Conservation (phyloP, 805 yeast genomes). For the Candida ficus region DNA sequence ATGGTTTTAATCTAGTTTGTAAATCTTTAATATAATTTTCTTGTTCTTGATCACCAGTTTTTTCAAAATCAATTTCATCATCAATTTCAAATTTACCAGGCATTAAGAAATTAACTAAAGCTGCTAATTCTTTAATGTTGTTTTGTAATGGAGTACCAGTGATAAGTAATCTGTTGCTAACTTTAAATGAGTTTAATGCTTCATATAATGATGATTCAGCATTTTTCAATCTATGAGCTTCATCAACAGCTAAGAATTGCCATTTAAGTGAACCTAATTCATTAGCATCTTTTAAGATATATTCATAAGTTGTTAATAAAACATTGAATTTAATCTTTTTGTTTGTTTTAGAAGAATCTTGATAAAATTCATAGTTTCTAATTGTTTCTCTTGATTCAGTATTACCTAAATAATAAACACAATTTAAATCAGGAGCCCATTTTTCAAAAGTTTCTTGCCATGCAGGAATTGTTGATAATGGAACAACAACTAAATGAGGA, state of each 20-base stretch:
- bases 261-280: constrained; percentile 82
- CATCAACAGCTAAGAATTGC: constrained; percentile 98
- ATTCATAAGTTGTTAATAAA: constrained; percentile 93
- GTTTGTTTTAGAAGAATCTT: constrained; percentile 27
- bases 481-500: constrained; percentile 95
- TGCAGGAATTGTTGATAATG: constrained; percentile 92
- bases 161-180: constrained; percentile 77
- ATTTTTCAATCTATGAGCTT: constrained; percentile 94
- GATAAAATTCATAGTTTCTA: constrained; percentile 80
- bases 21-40: constrained; percentile 84
- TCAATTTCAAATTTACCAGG: constrained; percentile 90
- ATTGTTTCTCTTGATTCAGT: constrained; percentile 77
- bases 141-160: constrained; percentile 99
- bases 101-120: constrained; percentile 90
- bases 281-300: constrained; percentile 80
- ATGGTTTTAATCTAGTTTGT: constrained; percentile 84
- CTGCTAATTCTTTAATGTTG: constrained; percentile 91
- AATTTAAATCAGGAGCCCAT: constrained; percentile 96
- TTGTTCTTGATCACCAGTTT: constrained; percentile 72
- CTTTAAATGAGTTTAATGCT: constrained; percentile 75
- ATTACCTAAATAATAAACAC: constrained; percentile 90
- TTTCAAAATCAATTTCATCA: constrained; percentile 92
- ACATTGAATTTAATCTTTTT: constrained; percentile 85
- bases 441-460: constrained; percentile 99
- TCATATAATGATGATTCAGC: constrained; percentile 92